phyloP scores from a whole-genome alignment of 306 rosid genomes.

The Fagus crenata region DNA sequence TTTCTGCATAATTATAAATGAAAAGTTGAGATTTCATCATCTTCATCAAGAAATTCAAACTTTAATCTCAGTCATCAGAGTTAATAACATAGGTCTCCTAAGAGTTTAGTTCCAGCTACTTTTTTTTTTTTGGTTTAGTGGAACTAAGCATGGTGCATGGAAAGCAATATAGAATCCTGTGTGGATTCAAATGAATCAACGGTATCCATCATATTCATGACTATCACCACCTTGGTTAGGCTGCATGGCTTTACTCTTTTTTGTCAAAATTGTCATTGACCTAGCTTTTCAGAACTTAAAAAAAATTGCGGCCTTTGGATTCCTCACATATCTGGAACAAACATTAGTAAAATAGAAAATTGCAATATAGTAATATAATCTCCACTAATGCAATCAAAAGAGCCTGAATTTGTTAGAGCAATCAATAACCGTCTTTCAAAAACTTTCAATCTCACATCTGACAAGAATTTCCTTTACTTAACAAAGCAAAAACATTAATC shows the following conservation, averaged over 20 bases:
- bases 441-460: background rate
- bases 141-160: background rate
- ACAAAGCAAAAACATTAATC: background rate
- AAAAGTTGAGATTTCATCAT: conserved; percentile 14
- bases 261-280: background rate
- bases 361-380: too few relatives aligned
- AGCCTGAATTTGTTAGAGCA: background rate
- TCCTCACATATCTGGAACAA: background rate
- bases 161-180: background rate
- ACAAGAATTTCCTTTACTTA: background rate
- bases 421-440: background rate
- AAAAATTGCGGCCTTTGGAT: background rate
- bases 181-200: background rate
- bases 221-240: background rate
- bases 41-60: background rate
- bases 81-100: background rate
- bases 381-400: background rate
- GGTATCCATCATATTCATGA: background rate
- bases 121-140: background rate
- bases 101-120: background rate
- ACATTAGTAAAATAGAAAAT: too few relatives aligned
- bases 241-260: background rate
- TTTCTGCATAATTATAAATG: conserved; percentile 52
- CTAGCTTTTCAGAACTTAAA: background rate
- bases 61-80: background rate